Evolutionary conservation across 768 basidiomycete genomes (phyloP).

Genomic region (Baorangia bicolor): DNA sequence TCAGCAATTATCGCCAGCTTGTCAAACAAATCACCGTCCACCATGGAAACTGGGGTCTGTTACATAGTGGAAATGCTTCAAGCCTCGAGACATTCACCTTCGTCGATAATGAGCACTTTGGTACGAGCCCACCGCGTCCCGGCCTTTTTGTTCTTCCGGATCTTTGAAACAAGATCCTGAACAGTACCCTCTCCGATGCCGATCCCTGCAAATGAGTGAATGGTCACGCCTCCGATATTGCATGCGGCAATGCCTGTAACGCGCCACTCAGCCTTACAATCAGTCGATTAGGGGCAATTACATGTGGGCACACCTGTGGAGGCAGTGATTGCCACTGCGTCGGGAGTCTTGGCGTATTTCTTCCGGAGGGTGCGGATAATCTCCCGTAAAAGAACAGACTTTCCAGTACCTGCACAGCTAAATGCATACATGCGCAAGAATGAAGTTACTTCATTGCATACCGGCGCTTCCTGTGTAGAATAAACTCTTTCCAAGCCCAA

Average conservation of each 20-base stretch:
- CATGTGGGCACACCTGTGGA: conserved; percentile 65
- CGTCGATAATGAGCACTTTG: conserved; percentile 80
- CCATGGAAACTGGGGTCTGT: conserved; percentile 81
- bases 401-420: conserved; percentile 75
- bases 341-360: conserved; percentile 49
- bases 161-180: conserved; percentile 58
- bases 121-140: conserved; percentile 77
- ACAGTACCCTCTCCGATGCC: conserved; percentile 74
- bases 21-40: conserved; percentile 91
- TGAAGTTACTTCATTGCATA: conserved; percentile 37
- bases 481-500: conserved; percentile 67
- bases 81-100: conserved; percentile 46
- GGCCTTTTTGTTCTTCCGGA: conserved; percentile 86
- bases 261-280: neutral
- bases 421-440: conserved; percentile 18
- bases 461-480: conserved; percentile 99
- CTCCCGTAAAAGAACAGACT: conserved; percentile 90
- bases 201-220: conserved; percentile 95
- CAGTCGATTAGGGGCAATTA: neutral
- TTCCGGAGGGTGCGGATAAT: conserved; percentile 76
- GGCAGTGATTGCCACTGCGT: conserved; percentile 91
- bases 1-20: conserved; percentile 77
- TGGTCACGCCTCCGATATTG: conserved; percentile 93
- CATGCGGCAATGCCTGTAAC: conserved; percentile 85
- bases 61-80: neutral